Percentiles rank a stretch among this genome's conserved stretches.
These are phyloP conservation scores for Suillus bovinus DNA, from an alignment of 768 basidiomycete genomes.

Conservation along the genomic window DNA sequence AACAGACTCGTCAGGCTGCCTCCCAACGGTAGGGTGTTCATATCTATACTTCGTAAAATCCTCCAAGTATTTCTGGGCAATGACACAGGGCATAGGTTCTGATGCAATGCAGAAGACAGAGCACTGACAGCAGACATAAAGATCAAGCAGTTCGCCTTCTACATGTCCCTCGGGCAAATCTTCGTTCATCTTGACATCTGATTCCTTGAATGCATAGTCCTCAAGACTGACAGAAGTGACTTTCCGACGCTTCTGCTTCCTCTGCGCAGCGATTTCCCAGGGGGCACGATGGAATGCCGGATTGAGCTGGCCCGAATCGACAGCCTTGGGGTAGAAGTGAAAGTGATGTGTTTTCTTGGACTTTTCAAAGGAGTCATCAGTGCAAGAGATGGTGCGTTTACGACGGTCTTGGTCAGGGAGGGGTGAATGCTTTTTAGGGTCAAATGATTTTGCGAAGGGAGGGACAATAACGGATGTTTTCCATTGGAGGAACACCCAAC, in stretches of 20 bases:
- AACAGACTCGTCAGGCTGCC: constrained; percentile 55
- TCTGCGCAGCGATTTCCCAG: constrained; percentile 55
- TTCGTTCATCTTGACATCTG: constrained; percentile 35
- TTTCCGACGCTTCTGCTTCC: constrained; percentile 57
- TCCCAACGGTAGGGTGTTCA: constrained; percentile 56
- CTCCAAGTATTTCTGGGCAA: constrained; percentile 61
- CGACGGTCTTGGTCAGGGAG: constrained; percentile 60
- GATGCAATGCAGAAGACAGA: constrained; percentile 72
- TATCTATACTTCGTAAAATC: constrained; percentile 63
- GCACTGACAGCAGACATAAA: constrained; percentile 87
- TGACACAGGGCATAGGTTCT: constrained; percentile 69
- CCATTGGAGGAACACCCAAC: constrained; percentile 79
- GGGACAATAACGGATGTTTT: constrained; percentile 62
- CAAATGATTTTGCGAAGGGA: constrained; percentile 58
- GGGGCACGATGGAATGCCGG: constrained; percentile 58
- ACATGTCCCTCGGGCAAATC: constrained; percentile 32
- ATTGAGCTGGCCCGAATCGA: constrained; percentile 67
- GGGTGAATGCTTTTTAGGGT: constrained; percentile 37
- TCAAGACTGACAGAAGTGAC: constrained; percentile 41
- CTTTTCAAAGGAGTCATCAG: constrained; percentile 47
- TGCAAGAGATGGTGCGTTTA: constrained; percentile 49
- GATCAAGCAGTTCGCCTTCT: constrained; percentile 63
- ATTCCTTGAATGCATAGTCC: constrained; percentile 20
- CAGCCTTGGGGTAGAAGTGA: constrained; percentile 69
- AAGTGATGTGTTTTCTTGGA: constrained; percentile 78